phyloP scores from a whole-genome alignment of 306 rosid species.

The Neltuma alba region DNA sequence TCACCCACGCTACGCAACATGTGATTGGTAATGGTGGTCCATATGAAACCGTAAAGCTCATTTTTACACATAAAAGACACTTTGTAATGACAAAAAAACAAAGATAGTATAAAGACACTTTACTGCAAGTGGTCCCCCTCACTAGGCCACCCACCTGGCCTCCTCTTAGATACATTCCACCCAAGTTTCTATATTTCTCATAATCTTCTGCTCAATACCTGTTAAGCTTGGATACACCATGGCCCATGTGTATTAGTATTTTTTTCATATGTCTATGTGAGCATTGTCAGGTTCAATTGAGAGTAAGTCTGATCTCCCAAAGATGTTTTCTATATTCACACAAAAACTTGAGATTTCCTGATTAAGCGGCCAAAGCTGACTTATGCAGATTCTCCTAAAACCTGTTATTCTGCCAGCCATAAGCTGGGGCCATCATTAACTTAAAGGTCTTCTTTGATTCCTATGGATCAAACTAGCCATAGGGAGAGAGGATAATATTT shows the following conservation, averaged over 20 bases:
- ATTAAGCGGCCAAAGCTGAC: no score
- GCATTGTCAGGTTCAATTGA: no score
- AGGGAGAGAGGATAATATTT: not conserved
- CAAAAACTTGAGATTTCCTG: no score
- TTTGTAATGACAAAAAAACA: not conserved
- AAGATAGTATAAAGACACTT: not conserved
- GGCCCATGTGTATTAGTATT: constrained; percentile 3
- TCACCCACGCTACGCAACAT: constrained; percentile 12
- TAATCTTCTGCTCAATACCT: not conserved
- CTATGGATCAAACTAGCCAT: constrained; percentile 15
- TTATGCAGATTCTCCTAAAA: constrained; percentile 27
- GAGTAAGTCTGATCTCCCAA: no score
- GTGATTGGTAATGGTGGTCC: constrained; percentile 1
- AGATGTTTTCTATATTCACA: no score
- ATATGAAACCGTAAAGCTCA: not conserved
- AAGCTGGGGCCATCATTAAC: constrained; percentile 24
- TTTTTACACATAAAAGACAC: not conserved
- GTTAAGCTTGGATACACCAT: constrained; percentile 23
- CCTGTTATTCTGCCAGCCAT: not conserved
- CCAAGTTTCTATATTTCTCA: no score
- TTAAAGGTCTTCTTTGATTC: constrained; percentile 16
- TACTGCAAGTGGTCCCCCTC: not conserved
- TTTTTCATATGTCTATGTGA: constrained; percentile 12
- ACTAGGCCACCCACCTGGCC: no score
- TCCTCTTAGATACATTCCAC: not conserved